Base-by-base conservation (phyloP, 2,329 filamentous ascomycete species). In the Pseudogymnoascus sp. region DNA sequence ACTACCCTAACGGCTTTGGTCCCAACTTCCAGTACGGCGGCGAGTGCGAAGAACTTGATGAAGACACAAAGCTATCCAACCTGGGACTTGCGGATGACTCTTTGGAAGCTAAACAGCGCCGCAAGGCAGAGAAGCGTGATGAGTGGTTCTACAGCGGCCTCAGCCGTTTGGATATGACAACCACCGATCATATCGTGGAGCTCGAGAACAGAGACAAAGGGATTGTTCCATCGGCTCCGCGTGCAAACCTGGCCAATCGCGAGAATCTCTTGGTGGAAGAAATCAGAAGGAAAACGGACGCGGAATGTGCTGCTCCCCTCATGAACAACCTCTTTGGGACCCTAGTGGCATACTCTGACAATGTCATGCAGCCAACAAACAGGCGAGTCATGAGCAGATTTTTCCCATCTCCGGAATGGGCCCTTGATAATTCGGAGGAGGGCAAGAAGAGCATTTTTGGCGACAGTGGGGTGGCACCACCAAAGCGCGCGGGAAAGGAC, bases 61-160 rank as follows among this genome's bases (percentile, higher is more conserved):
- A 63, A 16, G 61, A 11, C 29, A 26, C 29, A 50, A 61, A 11
- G 19, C 61, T n/a, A 61, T 61, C 40, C 53, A 63, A 13, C 21
- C 63, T 16, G 37, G 31, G 31, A 19, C 35, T 14, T 26, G 21
- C 56, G 29, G 19, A 62, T 33, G 38, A 61, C 13, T 37, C 40
- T 10, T 44, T 62, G 26, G 59, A 68, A 59, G 50, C 63, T 42
- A 59, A 40, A 24, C 62, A 59, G 35, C 13, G 33, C 4, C 40
- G 65, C 21, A 65, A 62, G n/a, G 60, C 56, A 21, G 61, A 66
- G 26, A 62, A 68, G 24, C 50, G 68, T 14, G 67, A 71, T 61
- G 65, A 72, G 24, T 68, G 65, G 65, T 72, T 72, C 56, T 73
- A 73, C 35, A 50, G 59, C 24, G 70, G 72, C 10, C 70, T 72